Base-by-base conservation (phyloP, 2,329 filamentous ascomycete species). In the Lecanicillium sp. region DNA sequence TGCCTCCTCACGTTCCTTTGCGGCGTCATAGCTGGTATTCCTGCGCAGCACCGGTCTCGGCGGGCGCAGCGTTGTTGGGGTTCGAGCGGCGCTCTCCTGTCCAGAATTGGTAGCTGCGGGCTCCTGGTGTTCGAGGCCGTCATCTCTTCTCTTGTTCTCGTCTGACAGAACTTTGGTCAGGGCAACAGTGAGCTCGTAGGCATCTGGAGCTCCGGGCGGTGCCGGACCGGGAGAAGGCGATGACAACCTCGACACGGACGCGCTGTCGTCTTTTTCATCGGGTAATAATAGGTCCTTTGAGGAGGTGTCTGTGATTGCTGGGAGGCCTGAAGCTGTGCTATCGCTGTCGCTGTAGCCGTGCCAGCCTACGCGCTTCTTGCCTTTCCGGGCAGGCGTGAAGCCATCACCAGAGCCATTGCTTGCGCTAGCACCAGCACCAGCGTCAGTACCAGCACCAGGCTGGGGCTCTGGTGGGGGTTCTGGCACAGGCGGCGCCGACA, bases 1-100 rank as follows among this genome's bases (percentile, higher is more conserved):
- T 18, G 63, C 63, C 45, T 53, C 55, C 43, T 65, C 54, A 9
- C 58, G 51, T 49, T 65, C 63, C 45, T 57, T 53, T 2, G 61
- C 61, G 11, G 50, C 61, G 40, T 65, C 59, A 40, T 65, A 65
- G 45, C 63, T 65, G 30, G 63, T 65, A 45, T 64, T 65, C 29
- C 63, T 59, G 45, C 62, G 54, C n/a, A 65, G 48, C 9, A 57
- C 63, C 17, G 63, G 63, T 15, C 41, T 37, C 25, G 37, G 37
- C 14, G 41, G 37, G 14, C 34, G 37, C 14, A 39, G 30, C 31
- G 32, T 29, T 25, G 33, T 36, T 30, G 33, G 17, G 14, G 40
- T 38, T 35, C 37, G 40, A 15, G 11, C 29, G 18, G 4, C 7
- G 25, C 15, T 37, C 33, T 19, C 13, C 22, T 30, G 30, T 17